Percentiles rank a stretch among this genome's conserved stretches.
Conservation (phyloP, 2,329 filamentous ascomycete genomes). For the Colletotrichum sp. region DNA sequence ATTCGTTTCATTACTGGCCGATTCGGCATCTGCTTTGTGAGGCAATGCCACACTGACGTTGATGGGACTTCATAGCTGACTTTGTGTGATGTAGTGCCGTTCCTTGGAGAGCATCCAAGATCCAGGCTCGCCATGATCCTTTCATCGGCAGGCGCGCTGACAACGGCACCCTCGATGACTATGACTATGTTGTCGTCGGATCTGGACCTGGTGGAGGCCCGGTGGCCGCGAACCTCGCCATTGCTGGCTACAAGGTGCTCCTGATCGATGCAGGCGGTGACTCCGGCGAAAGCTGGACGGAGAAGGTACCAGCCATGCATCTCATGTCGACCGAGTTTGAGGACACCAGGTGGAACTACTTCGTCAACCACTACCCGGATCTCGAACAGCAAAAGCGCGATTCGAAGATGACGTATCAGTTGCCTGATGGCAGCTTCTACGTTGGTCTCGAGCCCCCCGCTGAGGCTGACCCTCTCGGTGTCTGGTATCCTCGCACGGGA, state of each 20-base stretch:
- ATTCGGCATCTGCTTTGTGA: not conserved
- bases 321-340: conserved; percentile 17
- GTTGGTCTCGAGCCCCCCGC: conserved; percentile 24
- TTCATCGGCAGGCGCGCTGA: not conserved
- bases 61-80: not conserved
- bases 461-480: conserved; percentile 25
- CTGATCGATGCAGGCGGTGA: conserved; percentile 63
- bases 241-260: conserved; percentile 58
- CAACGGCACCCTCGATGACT: conserved; percentile 26
- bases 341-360: conserved; percentile 18
- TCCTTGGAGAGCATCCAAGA: not conserved
- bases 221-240: conserved; percentile 57
- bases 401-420: conserved; percentile 51
- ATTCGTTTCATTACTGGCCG: not conserved
- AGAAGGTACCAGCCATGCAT: conserved; percentile 9
- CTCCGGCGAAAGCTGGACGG: conserved; percentile 36
- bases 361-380: conserved; percentile 60
- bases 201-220: conserved; percentile 60
- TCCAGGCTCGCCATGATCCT: not conserved
- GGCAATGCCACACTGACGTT: not conserved
- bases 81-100: not conserved
- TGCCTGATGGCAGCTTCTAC: conserved; percentile 37
- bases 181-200: conserved; percentile 64
- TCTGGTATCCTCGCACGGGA: conserved; percentile 46
- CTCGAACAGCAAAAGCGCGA: conserved; percentile 45